These are phyloP conservation scores for Aquilaria yunnanensis DNA, from an alignment of 345 rosid species.

Conservation along the genomic window DNA sequence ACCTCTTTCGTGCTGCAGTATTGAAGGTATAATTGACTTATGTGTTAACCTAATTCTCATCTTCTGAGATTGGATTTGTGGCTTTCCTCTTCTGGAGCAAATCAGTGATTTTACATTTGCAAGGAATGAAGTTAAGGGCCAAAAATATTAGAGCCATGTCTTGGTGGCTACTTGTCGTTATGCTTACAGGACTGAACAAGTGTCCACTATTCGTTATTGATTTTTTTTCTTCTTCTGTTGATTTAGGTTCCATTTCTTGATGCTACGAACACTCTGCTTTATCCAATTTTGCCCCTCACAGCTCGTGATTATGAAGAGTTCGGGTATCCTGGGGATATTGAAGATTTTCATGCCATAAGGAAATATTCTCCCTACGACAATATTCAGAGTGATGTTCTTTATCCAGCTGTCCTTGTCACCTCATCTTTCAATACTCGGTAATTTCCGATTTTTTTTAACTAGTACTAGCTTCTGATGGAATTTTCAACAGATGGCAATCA, in stretches of 20 bases:
- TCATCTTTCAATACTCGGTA: slow-evolving; percentile 86
- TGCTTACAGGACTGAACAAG: too few relatives aligned
- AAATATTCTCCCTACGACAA: slow-evolving; percentile 84
- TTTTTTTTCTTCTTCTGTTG: slow-evolving; percentile 6
- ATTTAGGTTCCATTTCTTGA: slow-evolving; percentile 86
- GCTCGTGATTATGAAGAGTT: slow-evolving; percentile 88
- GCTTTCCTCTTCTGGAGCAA: background rate
- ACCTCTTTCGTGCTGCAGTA: slow-evolving; percentile 73
- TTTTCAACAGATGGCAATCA: too few relatives aligned
- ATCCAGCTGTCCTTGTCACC: slow-evolving; percentile 76
- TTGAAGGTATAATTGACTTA: slow-evolving; percentile 48
- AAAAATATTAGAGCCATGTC: too few relatives aligned
- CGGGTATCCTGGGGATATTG: slow-evolving; percentile 74
- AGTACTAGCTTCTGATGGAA: background rate
- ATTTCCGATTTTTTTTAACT: slow-evolving; percentile 10
- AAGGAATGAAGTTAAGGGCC: too few relatives aligned
- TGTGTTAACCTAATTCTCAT: background rate
- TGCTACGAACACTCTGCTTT: slow-evolving; percentile 75
- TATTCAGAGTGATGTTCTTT: slow-evolving; percentile 61
- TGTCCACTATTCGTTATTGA: too few relatives aligned
- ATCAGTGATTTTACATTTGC: background rate
- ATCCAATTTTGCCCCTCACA: slow-evolving; percentile 74
- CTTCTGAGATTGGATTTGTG: background rate
- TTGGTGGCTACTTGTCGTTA: too few relatives aligned
- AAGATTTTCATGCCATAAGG: slow-evolving; percentile 69